Percentiles rank a stretch among this genome's conserved stretches.
These are phyloP conservation scores for Linderniella brevidens DNA, from an alignment of 257 asterid genomes.

Conservation along the genomic window DNA sequence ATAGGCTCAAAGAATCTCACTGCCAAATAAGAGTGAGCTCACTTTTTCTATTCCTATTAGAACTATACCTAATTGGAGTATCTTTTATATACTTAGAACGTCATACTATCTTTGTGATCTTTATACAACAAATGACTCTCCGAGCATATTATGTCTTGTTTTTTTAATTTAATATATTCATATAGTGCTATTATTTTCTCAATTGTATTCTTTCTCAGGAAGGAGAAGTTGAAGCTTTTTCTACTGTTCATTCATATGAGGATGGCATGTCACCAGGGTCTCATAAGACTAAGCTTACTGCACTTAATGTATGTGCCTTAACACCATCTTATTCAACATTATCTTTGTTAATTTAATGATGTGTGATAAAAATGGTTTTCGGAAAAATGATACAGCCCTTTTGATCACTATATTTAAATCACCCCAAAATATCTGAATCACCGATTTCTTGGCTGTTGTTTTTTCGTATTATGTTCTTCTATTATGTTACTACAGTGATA, in stretches of 20 bases:
- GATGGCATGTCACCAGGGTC: slow-evolving; percentile 70
- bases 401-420: neutral
- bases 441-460: too few species aligned
- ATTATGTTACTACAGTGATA: too few species aligned
- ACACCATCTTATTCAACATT: neutral
- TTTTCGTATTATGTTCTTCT: too few species aligned
- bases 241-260: slow-evolving; percentile 80
- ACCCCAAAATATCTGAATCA: too few species aligned
- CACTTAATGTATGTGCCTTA: slow-evolving; percentile 59
- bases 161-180: too few species aligned
- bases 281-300: slow-evolving; percentile 79
- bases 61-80: slow-evolving; percentile 1
- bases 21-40: slow-evolving; percentile 70
- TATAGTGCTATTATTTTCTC: too few species aligned
- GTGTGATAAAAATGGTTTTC: neutral
- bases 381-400: slow-evolving; percentile 5
- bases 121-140: neutral
- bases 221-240: slow-evolving; percentile 83
- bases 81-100: neutral
- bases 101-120: neutral
- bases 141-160: too few species aligned
- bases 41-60: slow-evolving; percentile 3
- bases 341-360: neutral
- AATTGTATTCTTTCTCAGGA: slow-evolving; percentile 38
- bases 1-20: slow-evolving; percentile 74